These are phyloP conservation scores for Orychophragmus violaceus DNA, from an alignment of 345 rosid genomes.

Conservation along the genomic window DNA sequence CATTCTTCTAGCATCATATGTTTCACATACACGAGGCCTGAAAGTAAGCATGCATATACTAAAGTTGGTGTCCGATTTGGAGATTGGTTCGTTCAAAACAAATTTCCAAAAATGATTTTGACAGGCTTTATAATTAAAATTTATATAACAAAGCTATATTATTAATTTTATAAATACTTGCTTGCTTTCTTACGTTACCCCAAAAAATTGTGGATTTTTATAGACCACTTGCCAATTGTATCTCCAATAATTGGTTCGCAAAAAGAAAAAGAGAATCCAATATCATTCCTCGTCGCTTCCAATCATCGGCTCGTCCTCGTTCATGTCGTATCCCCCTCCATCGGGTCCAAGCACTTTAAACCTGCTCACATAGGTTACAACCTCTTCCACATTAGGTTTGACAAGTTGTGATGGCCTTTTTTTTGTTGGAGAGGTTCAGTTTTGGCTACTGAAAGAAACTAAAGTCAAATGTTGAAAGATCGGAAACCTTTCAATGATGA, in stretches of 20 bases:
- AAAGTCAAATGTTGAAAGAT: neutral
- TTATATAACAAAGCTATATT: neutral
- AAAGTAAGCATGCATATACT: neutral
- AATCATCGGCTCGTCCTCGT: conserved; percentile 37
- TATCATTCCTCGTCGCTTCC: conserved; percentile 53
- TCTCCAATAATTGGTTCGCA: neutral
- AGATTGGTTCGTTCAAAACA: neutral
- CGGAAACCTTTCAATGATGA: conserved; percentile 60
- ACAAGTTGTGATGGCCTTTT: neutral
- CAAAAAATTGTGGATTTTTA: neutral
- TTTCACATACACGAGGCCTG: neutral
- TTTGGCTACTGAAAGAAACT: neutral
- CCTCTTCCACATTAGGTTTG: neutral
- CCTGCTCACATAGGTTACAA: conserved; percentile 35
- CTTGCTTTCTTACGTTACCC: conserved; percentile 10
- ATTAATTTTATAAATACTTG: neutral
- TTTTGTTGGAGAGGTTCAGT: neutral
- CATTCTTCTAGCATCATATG: neutral
- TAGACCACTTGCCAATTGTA: conserved; percentile 10
- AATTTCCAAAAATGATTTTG: neutral
- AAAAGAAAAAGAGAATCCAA: neutral
- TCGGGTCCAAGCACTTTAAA: conserved; percentile 63
- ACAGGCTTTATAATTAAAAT: neutral
- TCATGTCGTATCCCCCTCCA: conserved; percentile 37
- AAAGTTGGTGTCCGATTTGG: neutral